A percentile compares a stretch with the other conserved stretches of the same genome.
phyloP scores from a whole-genome alignment of 306 rosid species.

The Citrullus mucosospermus region DNA sequence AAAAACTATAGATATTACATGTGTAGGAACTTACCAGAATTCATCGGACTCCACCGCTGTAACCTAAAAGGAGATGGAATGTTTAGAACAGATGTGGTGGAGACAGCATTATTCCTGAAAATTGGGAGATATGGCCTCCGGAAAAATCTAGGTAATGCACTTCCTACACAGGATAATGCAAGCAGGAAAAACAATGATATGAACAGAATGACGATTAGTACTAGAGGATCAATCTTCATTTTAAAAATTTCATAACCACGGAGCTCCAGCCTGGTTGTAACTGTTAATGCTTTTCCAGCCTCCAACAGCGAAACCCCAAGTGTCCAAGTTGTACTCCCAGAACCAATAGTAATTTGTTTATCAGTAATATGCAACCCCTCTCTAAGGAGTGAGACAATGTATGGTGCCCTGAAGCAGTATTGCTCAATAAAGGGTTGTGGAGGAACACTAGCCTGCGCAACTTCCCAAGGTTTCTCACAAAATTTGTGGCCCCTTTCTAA shows the following conservation, averaged over 20 bases:
- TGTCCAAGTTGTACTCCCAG: constrained; percentile 95
- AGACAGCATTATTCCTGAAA: constrained; percentile 48
- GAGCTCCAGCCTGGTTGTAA: constrained; percentile 40
- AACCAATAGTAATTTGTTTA: constrained; percentile 61
- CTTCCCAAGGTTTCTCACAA: constrained; percentile 74
- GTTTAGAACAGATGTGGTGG: constrained; percentile 59
- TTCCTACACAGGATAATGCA: constrained; percentile 54
- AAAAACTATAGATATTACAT: neutral
- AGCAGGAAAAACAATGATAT: constrained; percentile 50
- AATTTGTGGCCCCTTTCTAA: constrained; percentile 63
- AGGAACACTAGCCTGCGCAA: constrained; percentile 66
- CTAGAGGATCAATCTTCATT: constrained; percentile 50
- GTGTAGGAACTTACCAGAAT: constrained; percentile 42
- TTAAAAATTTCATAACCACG: constrained; percentile 38
- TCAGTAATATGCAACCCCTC: constrained; percentile 83
- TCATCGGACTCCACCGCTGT: constrained; percentile 78
- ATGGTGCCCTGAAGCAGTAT: constrained; percentile 95
- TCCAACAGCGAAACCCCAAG: constrained; percentile 91
- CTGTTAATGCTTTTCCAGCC: constrained; percentile 62
- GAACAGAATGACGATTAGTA: constrained; percentile 43
- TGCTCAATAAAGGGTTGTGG: constrained; percentile 96
- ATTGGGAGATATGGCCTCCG: constrained; percentile 68
- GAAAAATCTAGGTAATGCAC: constrained; percentile 60
- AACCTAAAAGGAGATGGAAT: constrained; percentile 67
- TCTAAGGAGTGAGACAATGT: constrained; percentile 63